Percentiles rank a stretch among this genome's conserved stretches.
Conservation (phyloP, 805 yeast genomes). For the Candida nanaspora region DNA sequence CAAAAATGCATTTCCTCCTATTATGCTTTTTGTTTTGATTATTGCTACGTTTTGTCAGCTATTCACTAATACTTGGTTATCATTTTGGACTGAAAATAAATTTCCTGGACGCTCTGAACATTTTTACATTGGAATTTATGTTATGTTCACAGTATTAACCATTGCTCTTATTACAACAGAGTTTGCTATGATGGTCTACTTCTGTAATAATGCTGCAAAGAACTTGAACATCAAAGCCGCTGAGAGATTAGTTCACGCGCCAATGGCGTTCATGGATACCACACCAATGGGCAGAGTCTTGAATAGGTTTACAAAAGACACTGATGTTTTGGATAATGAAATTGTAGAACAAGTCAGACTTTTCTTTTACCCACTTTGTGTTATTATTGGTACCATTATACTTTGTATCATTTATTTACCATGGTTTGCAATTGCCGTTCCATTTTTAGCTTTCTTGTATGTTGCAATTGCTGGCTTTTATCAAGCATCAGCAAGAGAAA, state of each 20-base stretch:
- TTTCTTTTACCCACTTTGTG: conserved; percentile 45
- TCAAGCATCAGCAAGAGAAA: conserved; percentile 67
- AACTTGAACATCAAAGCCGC: conserved; percentile 56
- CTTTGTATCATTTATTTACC: conserved; percentile 67
- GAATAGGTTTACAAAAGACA: conserved; percentile 82
- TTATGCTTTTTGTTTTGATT: conserved; percentile 16
- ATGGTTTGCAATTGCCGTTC: conserved; percentile 63
- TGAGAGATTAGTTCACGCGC: conserved; percentile 57
- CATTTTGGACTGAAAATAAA: conserved; percentile 67
- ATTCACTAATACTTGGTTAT: conserved; percentile 71
- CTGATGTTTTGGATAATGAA: conserved; percentile 78
- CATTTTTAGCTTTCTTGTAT: conserved; percentile 41
- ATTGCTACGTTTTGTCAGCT: conserved; percentile 44
- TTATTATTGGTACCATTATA: conserved; percentile 56
- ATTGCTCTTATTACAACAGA: conserved; percentile 35
- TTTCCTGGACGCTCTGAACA: conserved; percentile 40
- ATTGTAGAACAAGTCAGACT: conserved; percentile 62
- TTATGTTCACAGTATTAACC: conserved; percentile 48
- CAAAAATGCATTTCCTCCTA: conserved; percentile 23
- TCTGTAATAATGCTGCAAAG: conserved; percentile 47
- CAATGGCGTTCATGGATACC: conserved; percentile 77
- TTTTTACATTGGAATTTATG: conserved; percentile 70
- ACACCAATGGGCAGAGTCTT: conserved; percentile 85
- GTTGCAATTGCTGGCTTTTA: conserved; percentile 44
- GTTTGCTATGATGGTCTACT: conserved; percentile 40